Conservation (phyloP, 192 early-diverging fungal species). For the Backusella psychrophila region DNA sequence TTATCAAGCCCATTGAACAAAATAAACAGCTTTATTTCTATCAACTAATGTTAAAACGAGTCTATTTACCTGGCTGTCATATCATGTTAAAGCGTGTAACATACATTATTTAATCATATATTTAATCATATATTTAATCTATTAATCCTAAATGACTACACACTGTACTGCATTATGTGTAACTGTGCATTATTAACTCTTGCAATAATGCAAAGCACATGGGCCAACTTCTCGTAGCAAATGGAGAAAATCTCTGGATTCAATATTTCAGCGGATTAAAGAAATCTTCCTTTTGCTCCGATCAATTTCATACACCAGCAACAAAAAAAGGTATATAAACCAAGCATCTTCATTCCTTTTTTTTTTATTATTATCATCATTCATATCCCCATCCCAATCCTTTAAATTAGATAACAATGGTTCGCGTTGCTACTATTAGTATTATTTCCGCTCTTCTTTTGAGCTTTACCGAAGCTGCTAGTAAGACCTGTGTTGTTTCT, state of each 20-base stretch:
- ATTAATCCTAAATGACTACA: neutral
- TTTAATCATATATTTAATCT: neutral
- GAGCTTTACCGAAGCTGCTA: constrained; percentile 4
- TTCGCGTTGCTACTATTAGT: neutral
- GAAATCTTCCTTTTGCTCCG: neutral
- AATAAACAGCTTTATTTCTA: too few species aligned
- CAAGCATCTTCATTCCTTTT: neutral
- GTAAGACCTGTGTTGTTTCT: constrained; percentile 14
- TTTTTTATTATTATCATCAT: neutral
- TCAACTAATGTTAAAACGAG: too few species aligned
- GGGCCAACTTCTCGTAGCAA: neutral
- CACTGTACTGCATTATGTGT: neutral
- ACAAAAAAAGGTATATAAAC: neutral
- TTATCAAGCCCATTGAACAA: too few species aligned
- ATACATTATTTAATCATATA: neutral
- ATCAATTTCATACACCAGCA: neutral
- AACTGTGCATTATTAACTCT: neutral
- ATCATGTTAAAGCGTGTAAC: neutral
- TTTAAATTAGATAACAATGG: neutral
- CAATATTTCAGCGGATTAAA: neutral
- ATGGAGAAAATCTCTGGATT: neutral
- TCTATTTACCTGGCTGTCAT: neutral
- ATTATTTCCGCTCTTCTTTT: constrained; percentile 9
- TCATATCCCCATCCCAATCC: neutral
- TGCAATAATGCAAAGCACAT: neutral